Evolutionary conservation across 768 basidiomycete genomes (phyloP).

Genomic region (Lentinula edodes): DNA sequence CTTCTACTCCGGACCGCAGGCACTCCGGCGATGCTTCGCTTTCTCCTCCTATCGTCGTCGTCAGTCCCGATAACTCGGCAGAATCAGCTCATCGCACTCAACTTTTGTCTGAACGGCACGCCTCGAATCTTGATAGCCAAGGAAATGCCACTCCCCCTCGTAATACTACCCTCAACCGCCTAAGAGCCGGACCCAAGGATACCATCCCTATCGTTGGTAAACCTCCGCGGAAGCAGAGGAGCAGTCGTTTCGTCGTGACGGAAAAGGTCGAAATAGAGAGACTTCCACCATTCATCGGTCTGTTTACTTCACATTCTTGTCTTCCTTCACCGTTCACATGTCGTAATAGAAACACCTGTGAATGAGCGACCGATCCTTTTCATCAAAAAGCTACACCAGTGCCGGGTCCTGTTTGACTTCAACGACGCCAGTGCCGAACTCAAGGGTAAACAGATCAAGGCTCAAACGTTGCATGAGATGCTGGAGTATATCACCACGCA

Average conservation of each 20-base stretch:
- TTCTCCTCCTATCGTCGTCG: conserved; percentile 82
- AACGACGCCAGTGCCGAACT: conserved; percentile 95
- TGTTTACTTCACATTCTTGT: conserved; percentile 19
- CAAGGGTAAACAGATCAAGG: conserved; percentile 98
- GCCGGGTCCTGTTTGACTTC: conserved; percentile 96
- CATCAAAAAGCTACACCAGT: conserved; percentile 92
- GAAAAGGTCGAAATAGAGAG: conserved; percentile 97
- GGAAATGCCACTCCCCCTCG: conserved; percentile 56
- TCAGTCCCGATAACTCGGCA: conserved; percentile 61
- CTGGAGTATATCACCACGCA: conserved; percentile 98
- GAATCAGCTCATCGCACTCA: conserved; percentile 40
- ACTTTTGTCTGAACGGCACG: conserved; percentile 42
- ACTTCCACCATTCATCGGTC: conserved; percentile 85
- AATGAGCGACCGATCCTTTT: conserved; percentile 88
- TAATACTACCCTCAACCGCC: conserved; percentile 62
- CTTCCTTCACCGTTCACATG: conserved; percentile 8
- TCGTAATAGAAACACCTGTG: conserved; percentile 71
- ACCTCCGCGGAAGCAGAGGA: conserved; percentile 95
- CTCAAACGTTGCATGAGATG: conserved; percentile 96
- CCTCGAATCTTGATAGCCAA: conserved; percentile 40
- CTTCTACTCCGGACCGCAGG: conserved; percentile 55
- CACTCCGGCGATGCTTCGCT: conserved; percentile 43
- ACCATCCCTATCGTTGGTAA: conserved; percentile 96
- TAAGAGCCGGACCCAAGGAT: conserved; percentile 85
- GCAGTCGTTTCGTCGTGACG: conserved; percentile 92